Evolutionary conservation across 2,329 filamentous ascomycete species (phyloP), one percentile per base, ranked within the genome.

Genomic region (Penicillium sp.): DNA sequence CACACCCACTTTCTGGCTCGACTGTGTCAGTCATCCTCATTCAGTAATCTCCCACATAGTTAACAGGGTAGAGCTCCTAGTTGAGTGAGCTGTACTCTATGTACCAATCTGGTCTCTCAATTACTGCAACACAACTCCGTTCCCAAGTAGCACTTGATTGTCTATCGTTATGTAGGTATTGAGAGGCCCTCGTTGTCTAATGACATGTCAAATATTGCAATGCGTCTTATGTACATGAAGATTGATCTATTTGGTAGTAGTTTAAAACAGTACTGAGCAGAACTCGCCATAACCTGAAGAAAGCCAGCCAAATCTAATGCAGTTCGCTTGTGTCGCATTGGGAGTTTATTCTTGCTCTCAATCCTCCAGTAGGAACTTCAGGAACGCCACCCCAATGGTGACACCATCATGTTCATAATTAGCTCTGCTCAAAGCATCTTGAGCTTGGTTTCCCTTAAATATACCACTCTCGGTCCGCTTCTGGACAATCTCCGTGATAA

Each of bases 371-470:
- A 96, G 73, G 66, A 97, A 96, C 44, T 82, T 84, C 68, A 97
- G 71, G 71, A 97, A 96, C 0, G 86, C 87, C 61, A 82, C 80
- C 0, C 86, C 88, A 53, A 96, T 86, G 3, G 80, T 76, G n/a
- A 94, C 79, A 1, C 93, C 93, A 72, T 97, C 92, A 62, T 97
- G 91, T 54, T 84, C 79, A 35, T 86, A 80, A 9, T 78, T 78
- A 2, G 88, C 88, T 59, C 90, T 83, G 8, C 75, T 77, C 71
- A 93, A 83, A 27, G 84, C 90, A 65, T 90, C 88, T 55, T 85
- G 75, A 65, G 85, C 93, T 59, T 88, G 75, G 19, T 85, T 85
- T 56, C 93, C 86, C 54, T 81, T 76, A 62, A 96, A 89, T 23
- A 94, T 80, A 1, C 90, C 90, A 48, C 78, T 78, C 29, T 80